Evolutionary conservation across 331 rosid genomes (phyloP), one percentile per base, ranked within the genome.

Genomic region (Quercus phellos): DNA sequence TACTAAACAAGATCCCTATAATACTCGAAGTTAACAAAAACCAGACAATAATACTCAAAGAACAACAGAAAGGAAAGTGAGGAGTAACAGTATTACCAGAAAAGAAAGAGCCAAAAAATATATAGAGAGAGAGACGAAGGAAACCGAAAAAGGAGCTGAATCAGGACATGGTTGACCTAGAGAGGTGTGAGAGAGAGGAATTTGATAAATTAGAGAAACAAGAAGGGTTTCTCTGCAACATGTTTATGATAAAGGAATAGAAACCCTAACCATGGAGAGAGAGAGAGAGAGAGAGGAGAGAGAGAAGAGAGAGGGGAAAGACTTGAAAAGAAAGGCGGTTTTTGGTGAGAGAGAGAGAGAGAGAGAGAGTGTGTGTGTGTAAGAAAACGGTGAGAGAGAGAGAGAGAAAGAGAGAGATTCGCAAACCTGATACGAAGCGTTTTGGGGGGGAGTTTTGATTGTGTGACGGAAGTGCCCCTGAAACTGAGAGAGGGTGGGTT

Each of bases 251-350:
- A 32, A 72, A 77, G 78, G 78, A 10, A 78, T 80, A 77, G 60
- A 88, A 94, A 94, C 96, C 97, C 96, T 94, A 92, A 79, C 84
- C 85, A 85, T 77, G 16, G 79, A 72, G 71, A 50, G 78, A 75
- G 73, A 77, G 69, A 22, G n/a, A 77, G 43, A 38, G 43, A 17
- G 74, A 7, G 6, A 5, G 10, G 18, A 42, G 7, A 10, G 3
- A 43, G 51, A 43, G 51, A 2, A 7, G 2, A 43, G 53, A 46
- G 53, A 80, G 35, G 54, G 46, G 46, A 38, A 59, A 55, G 77
- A 75, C 66, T 80, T 81, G 67, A 78, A 51, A 58, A 34, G 74
- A 77, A 70, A 80, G 85, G 79, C 70, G 78, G 78, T 84, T 78
- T 84, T 74, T 30, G 86, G 53, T 10, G 53, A 34, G 59, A 17